Evolutionary conservation across 306 rosid genomes (phyloP).

Genomic region (Inga leiocalycina): DNA sequence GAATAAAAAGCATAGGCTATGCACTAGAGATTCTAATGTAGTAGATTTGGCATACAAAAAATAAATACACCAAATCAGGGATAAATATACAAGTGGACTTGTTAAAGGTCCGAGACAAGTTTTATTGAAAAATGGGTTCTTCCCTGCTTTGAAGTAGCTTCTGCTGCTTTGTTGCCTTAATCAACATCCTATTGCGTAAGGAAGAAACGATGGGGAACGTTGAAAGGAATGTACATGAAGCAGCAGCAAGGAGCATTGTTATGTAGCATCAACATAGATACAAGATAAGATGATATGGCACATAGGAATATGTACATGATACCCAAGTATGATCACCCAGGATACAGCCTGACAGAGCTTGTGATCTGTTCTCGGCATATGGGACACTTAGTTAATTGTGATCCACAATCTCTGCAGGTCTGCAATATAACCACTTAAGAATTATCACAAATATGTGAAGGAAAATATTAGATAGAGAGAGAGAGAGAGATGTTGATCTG

Average conservation of each 20-base stretch:
- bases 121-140: background rate
- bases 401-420: conserved; percentile 54
- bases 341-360: conserved; percentile 36
- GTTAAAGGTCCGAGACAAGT: background rate
- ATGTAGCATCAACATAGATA: conserved; percentile 11
- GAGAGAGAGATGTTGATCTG: background rate
- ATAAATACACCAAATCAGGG: background rate
- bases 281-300: background rate
- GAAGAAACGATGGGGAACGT: background rate
- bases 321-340: conserved; percentile 24
- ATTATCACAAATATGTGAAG: background rate
- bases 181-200: background rate
- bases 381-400: conserved; percentile 42
- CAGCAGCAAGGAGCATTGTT: background rate
- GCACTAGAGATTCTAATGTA: background rate
- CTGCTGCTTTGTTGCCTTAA: background rate
- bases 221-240: background rate
- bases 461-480: background rate
- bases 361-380: conserved; percentile 49
- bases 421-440: conserved; percentile 11
- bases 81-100: background rate
- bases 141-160: background rate
- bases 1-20: background rate
- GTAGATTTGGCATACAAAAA: background rate
- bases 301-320: background rate